Evolutionary conservation across 306 rosid species (phyloP).

Genomic region (Vigna radiata): DNA sequence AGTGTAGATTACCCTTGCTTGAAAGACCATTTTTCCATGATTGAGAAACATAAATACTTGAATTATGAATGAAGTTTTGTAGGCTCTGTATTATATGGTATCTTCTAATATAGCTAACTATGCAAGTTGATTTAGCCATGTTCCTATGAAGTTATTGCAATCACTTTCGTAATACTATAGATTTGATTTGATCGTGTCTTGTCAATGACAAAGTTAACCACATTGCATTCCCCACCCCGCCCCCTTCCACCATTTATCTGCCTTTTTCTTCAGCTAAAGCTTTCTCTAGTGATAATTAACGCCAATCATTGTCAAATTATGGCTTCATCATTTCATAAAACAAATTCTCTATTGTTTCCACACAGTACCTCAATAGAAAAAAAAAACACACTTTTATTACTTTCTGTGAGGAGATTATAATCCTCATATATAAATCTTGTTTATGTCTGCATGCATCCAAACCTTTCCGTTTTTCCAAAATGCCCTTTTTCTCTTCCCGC

Average conservation of each 20-base stretch:
- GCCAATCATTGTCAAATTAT: conserved; percentile 54
- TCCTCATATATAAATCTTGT: conserved; percentile 26
- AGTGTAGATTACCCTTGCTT: not conserved
- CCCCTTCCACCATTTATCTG: not conserved
- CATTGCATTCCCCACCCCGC: conserved; percentile 9
- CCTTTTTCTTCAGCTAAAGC: conserved; percentile 44
- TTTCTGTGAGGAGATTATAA: conserved; percentile 45
- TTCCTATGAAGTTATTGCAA: not conserved
- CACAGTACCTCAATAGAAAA: not conserved
- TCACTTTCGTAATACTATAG: conserved; percentile 3
- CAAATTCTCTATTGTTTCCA: conserved; percentile 15
- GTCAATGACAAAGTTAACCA: conserved; percentile 38
- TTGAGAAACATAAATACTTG: conserved; percentile 22
- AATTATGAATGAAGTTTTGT: not conserved
- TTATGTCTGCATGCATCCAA: conserved; percentile 24
- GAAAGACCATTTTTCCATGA: conserved; percentile 3
- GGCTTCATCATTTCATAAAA: conserved; percentile 39
- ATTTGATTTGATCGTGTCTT: conserved; percentile 36
- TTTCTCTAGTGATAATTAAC: conserved; percentile 42
- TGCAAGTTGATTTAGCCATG: not conserved
- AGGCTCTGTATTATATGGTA: not conserved
- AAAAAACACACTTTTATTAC: conserved; percentile 38
- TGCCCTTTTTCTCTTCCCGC: conserved; percentile 25
- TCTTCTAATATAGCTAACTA: conserved; percentile 2
- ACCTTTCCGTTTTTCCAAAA: conserved; percentile 46